Evolutionary conservation across 257 asterid genomes (phyloP), one percentile per base, ranked within the genome.

Genomic region (Scutellaria baicalensis): DNA sequence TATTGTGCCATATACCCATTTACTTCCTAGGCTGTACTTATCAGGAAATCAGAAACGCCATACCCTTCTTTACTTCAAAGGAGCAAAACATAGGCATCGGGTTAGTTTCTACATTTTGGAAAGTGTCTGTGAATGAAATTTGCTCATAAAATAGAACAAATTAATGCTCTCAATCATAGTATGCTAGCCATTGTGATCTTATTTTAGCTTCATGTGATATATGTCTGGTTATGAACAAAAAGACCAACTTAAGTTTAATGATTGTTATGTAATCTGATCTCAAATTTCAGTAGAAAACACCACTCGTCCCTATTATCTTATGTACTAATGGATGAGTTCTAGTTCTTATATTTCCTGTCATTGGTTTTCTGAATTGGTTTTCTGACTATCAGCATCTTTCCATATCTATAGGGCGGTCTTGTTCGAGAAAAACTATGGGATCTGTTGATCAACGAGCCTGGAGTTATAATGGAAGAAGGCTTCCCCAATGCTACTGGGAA

Each of bases 51-150:
- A 52, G 81, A 83, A 82, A 17, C 79, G 97, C 3, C 71, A 17
- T 67, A 85, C 85, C 47, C 91, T 93, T 80, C 90, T 93, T 71
- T 93, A 93, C 85, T 93, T 93, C 83, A 93, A 90, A 84, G 97
- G 97, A 79, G 97, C 97, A 67, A 93, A 93, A 75, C 98, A 90
- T 42, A 83, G 98, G 80, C 98, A 93, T 70, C 89, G 96, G 95
- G 98, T 90, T 57, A 74, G 93, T 80, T 74, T 72, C 59, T 38
- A 18, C 59, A 66, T 6, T 72, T 31, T 49, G 5, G 36, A 27
- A 71, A 12, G 16, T 16, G 36, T 74, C 50, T 67, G 72, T 40
- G 69, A 38, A 12, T 67, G 14, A 17, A 70, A 17, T 66, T 48
- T 65, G 16, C 21, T 71, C 70, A 51, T 50, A 20, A 21, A n/a